Evolutionary conservation across 192 early-diverging fungal species (phyloP), one percentile per base, ranked within the genome.

Genomic region (Cetraspora pellucida): DNA sequence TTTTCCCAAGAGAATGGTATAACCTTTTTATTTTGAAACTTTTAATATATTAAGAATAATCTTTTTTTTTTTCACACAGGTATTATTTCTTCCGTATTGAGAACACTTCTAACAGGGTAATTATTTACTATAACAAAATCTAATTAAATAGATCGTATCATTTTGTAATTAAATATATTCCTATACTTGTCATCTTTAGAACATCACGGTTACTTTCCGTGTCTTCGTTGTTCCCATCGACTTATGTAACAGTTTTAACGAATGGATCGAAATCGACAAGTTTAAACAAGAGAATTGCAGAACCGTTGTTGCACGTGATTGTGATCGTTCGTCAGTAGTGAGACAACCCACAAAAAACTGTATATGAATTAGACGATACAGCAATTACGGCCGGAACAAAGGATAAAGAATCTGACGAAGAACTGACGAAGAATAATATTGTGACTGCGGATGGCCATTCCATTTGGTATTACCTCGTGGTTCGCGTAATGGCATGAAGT

Each of bases 401-500:
- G 0, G 65, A 67, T 13, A 11, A 37, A 37, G 37, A 37, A 37
- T 37, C 19, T 54, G 50, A 4, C 1, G 50, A 54, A 19, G 50
- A 25, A 2, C 3, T 66, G 2, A 5, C 0, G 9, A 13, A 19
- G 31, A 67, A 46, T 10, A 67, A 47, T 68, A 45, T 68, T 68
- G 66, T 68, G 66, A 68, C 8, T 68, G 66, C 13, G 66, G 66
- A 47, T 68, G 66, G 66, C 66, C 66, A 25, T 68, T 49, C 66
- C 66, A 68, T 68, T n/a, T 68, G 14, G 0, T 68, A 6, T 9
- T 68, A 0, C 66, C 66, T 23, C 43, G 45, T 47, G 45, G 66
- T 27, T 21, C 19, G 5, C 28, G 5, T 23, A 45, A 21, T 45
- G 66, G 66, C 23, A 6, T 49, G 66, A 45, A 45, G 47, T 68